A percentile compares a stretch with the other conserved stretches of the same genome.
Conservation (phyloP, 2,329 filamentous ascomycete species). For the Diaporthe aspalathi region DNA sequence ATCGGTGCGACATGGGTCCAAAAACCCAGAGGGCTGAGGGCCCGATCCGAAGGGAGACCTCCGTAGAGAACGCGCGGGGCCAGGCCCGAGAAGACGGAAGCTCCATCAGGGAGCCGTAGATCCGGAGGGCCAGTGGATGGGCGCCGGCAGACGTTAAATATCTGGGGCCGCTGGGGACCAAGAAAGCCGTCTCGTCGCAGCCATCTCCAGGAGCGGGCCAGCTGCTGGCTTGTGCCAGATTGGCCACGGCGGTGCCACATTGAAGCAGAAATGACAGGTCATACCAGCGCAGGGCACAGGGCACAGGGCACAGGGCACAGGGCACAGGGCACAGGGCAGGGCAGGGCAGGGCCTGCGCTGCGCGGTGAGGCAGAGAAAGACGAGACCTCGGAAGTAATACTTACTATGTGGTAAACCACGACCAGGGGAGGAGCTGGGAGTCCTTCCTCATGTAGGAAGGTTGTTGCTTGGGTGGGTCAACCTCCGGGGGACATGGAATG, state of each 20-base stretch:
- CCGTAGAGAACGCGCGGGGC: neutral
- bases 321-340: no score
- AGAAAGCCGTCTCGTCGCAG: slow-evolving; percentile 1
- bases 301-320: no score
- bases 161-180: slow-evolving; percentile 16
- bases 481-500: no score
- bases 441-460: no score
- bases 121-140: slow-evolving; percentile 9
- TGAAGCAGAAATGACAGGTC: neutral
- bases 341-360: no score
- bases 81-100: slow-evolving; percentile 26
- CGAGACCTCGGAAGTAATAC: no score
- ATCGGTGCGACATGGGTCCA: neutral
- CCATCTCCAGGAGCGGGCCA: slow-evolving; percentile 3
- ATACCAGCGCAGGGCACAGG: neutral
- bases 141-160: slow-evolving; percentile 7
- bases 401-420: no score
- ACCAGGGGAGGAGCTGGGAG: neutral
- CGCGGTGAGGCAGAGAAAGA: no score
- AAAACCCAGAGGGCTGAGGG: neutral
- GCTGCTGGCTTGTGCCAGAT: neutral
- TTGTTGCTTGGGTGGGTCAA: no score
- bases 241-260: neutral
- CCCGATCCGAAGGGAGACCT: slow-evolving; percentile 3
- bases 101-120: neutral